Conservation (phyloP, 2,329 filamentous ascomycete genomes). For the Paraphaeosphaeria minitans region DNA sequence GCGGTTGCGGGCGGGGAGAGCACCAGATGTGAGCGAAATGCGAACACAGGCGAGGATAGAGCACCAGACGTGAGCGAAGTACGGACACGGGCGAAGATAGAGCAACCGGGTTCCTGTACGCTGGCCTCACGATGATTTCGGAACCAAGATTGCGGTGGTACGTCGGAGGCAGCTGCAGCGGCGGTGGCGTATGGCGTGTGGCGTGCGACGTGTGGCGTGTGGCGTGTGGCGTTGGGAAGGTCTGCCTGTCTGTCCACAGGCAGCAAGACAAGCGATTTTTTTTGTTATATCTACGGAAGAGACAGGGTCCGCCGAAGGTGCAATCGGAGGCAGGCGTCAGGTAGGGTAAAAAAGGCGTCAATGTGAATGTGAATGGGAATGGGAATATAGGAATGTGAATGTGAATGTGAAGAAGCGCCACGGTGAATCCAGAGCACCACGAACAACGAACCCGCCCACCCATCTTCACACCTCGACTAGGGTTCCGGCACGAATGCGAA, state of each 20-base stretch:
- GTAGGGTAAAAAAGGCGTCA: neutral
- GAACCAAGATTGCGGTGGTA: neutral
- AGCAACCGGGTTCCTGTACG: neutral
- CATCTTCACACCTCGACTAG: too few relatives aligned
- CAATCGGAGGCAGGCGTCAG: neutral
- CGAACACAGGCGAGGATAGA: constrained; percentile 1
- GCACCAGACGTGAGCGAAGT: neutral
- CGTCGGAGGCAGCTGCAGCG: too few relatives aligned
- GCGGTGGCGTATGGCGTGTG: too few relatives aligned
- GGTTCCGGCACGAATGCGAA: too few relatives aligned
- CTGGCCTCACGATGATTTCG: neutral
- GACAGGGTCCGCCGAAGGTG: neutral
- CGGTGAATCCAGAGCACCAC: too few relatives aligned
- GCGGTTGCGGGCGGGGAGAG: too few relatives aligned
- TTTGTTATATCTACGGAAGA: neutral
- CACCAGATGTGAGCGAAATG: too few relatives aligned
- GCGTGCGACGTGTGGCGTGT: neutral
- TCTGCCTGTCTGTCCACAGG: neutral
- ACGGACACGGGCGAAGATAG: constrained; percentile 3
- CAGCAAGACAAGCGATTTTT: neutral
- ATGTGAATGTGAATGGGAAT: constrained; percentile 10
- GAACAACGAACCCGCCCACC: too few relatives aligned
- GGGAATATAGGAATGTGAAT: too few relatives aligned
- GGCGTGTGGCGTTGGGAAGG: neutral
- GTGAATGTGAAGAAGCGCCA: constrained; percentile 8